Evolutionary conservation across 2,329 filamentous ascomycete genomes (phyloP).

Genomic region (Raffaelea deltoideospora): DNA sequence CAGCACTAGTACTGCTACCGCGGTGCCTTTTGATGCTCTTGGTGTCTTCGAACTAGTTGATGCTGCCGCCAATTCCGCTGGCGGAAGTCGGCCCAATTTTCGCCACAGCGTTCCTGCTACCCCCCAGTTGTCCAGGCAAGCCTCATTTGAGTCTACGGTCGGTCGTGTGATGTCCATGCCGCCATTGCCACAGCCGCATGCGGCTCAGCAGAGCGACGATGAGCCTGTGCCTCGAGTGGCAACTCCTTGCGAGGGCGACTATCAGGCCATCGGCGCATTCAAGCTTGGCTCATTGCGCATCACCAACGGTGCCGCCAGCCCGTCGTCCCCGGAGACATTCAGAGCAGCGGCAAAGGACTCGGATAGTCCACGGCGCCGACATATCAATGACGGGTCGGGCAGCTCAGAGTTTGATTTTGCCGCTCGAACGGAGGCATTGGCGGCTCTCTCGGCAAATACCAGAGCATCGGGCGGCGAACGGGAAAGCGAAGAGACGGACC

Average conservation of each 20-base stretch:
- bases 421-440: constrained; percentile 2
- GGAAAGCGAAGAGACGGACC: background rate
- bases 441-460: constrained; percentile 3
- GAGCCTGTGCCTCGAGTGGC: constrained; percentile 20
- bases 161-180: constrained; percentile 12
- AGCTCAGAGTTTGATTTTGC: background rate
- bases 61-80: constrained; percentile 8
- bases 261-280: constrained; percentile 44
- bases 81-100: constrained; percentile 16
- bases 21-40: no score
- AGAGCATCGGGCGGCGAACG: no score
- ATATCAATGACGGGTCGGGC: no score
- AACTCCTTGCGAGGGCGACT: constrained; percentile 40
- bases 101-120: constrained; percentile 23
- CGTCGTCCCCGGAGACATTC: constrained; percentile 13
- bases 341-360: background rate
- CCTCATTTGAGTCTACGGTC: constrained; percentile 22
- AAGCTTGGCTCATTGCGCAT: constrained; percentile 48
- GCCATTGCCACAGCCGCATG: background rate
- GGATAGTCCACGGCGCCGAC: no score
- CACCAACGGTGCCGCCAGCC: constrained; percentile 41
- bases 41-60: no score
- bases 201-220: background rate
- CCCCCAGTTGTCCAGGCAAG: constrained; percentile 21
- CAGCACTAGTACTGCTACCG: constrained; percentile 12